Conservation (phyloP, 2,329 filamentous ascomycete genomes). For the Pyrenophora graminea region DNA sequence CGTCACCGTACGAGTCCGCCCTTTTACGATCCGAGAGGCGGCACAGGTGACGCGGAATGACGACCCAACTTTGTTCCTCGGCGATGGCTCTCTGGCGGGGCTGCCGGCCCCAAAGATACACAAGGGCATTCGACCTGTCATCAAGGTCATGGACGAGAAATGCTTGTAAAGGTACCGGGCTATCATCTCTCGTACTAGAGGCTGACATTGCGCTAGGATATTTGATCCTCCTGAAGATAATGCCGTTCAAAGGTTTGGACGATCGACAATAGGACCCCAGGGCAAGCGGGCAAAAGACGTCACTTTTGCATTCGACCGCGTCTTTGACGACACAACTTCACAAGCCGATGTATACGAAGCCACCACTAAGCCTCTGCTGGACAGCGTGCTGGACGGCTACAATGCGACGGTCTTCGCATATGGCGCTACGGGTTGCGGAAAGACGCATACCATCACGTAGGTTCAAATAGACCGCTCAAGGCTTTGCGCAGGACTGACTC, state of each 20-base stretch:
- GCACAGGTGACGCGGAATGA: slow-evolving; percentile 82
- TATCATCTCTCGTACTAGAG: slow-evolving; percentile 1
- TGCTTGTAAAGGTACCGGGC: slow-evolving; percentile 71
- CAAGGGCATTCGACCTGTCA: slow-evolving; percentile 85
- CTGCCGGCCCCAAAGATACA: slow-evolving; percentile 82
- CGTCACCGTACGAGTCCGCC: slow-evolving; percentile 64
- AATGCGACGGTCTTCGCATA: slow-evolving; percentile 99
- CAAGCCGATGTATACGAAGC: slow-evolving; percentile 95
- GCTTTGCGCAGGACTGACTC: slow-evolving; percentile 20
- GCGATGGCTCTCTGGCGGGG: slow-evolving; percentile 91
- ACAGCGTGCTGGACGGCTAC: slow-evolving; percentile 95
- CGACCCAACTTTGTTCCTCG: slow-evolving; percentile 89
- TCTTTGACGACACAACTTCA: slow-evolving; percentile 93
- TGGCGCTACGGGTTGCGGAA: slow-evolving; percentile 95
- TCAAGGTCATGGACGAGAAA: slow-evolving; percentile 95
- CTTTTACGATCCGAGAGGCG: slow-evolving; percentile 85
- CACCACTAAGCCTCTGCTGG: slow-evolving; percentile 85
- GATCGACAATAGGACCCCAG: slow-evolving; percentile 69
- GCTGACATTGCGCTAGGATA: slow-evolving; percentile 63
- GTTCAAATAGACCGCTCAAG: slow-evolving; percentile 11
- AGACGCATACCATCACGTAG: slow-evolving; percentile 87
- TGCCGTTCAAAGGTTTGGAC: slow-evolving; percentile 83
- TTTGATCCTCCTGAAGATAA: slow-evolving; percentile 97
- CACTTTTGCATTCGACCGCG: slow-evolving; percentile 93
- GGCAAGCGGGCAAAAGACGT: slow-evolving; percentile 97